Base-by-base conservation (phyloP, 805 yeast species). In the Yamadazyma olivae region DNA sequence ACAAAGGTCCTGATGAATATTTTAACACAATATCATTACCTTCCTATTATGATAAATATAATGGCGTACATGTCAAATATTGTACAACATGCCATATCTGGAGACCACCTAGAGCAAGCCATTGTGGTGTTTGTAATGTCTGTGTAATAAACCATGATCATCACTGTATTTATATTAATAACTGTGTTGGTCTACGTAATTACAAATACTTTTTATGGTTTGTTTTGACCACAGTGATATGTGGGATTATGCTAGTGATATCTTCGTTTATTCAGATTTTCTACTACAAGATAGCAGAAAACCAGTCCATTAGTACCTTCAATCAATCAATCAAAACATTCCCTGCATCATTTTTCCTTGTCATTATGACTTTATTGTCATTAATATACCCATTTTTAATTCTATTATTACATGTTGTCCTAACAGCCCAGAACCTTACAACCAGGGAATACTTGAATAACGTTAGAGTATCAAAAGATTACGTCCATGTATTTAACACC, bases 111-210 rank as follows among this genome's bases (percentile, higher is more conserved):
- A 59, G 95, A 35, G 61, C 65, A 14, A 58, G 66, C 42, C 95
- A 86, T 56, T 86, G 95, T 50, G 68, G 80, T 1, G 65, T 67
- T 2, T 86, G 95, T 58, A 77, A 76, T 43, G 65, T 67, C 6
- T 87, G 95, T 50, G 64, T 84, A 14, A 55, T 74, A 8, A 48
- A 73, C 32, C 82, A 77, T 48, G 96, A 87, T 48, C 91, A 83
- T 53, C 90, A 83, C 54, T 83, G 90, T 51, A 47, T 67, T 23
- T 78, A 84, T 77, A 52, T 86, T 33, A 66, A 66, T 44, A 66
- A 65, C 39, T 67, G 73, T 43, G 64, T 67, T 32, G 71, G 73
- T 5, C 39, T 44, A 30, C 41, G 73, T 12, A 67, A 65, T 43
- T 64, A 67, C 50, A 50, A 54, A 25, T 58, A 53, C 45, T 57